These are phyloP conservation scores for Termitomyces sp. DNA, from an alignment of 768 basidiomycete genomes.

Conservation along the genomic window DNA sequence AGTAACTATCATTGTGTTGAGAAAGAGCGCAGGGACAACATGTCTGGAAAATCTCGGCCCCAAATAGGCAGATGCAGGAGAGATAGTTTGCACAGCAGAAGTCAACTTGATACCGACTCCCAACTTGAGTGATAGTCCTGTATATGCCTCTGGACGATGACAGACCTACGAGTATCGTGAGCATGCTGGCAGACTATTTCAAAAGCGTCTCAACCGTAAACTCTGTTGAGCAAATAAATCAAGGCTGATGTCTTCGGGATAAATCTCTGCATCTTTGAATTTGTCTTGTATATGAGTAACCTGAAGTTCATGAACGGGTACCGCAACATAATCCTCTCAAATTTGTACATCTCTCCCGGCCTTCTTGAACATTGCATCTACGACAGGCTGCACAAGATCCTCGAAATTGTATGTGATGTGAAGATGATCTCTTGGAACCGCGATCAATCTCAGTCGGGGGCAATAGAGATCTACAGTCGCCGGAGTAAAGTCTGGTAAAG, in stretches of 20 bases:
- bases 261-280: constrained; percentile 39
- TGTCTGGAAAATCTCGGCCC: constrained; percentile 50
- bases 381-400: constrained; percentile 30
- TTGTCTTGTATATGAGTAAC: constrained; percentile 42
- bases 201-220: constrained; percentile 31
- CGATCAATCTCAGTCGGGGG: constrained; percentile 41
- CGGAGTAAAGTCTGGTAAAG: constrained; percentile 37
- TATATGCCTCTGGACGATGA: constrained; percentile 40
- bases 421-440: constrained; percentile 35
- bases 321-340: constrained; percentile 29
- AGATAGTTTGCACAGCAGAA: constrained; percentile 52
- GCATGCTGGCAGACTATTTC: neutral
- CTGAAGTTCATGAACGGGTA: constrained; percentile 55
- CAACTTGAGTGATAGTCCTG: constrained; percentile 45
- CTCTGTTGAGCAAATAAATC: constrained; percentile 48
- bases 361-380: constrained; percentile 29
- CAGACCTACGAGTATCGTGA: constrained; percentile 32
- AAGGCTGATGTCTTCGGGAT: constrained; percentile 34
- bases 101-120: constrained; percentile 52
- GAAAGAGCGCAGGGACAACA: constrained; percentile 43
- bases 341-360: constrained; percentile 30
- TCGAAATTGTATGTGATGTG: constrained; percentile 50
- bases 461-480: constrained; percentile 45
- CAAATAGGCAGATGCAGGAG: constrained; percentile 51
- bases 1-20: constrained; percentile 42